Evolutionary conservation across 192 early-diverging fungal genomes (phyloP), one percentile per base, ranked within the genome.

Genomic region (Cetraspora pellucida): DNA sequence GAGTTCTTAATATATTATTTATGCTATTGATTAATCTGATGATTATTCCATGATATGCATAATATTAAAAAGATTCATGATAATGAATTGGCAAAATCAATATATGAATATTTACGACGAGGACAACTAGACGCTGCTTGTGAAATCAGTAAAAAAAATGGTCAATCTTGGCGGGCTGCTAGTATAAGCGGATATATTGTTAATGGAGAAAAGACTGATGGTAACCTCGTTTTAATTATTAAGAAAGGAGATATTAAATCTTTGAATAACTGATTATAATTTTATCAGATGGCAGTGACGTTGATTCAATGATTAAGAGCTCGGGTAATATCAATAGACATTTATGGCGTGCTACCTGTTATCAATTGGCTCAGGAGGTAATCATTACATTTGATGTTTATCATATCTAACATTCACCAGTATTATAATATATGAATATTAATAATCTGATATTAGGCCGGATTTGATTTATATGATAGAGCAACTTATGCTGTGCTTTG

Each of bases 121-220:
- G 95, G 95, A 17, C 78, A 87, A 37, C 46, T 88, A 16, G 81
- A 82, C 13, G 80, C 87, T 19, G 94, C 93, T 2, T 85, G 91
- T 74, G 87, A 93, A 11, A 85, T 95, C 31, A 95, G 94, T 66
- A 77, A 86, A 9, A 83, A 90, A 54, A 87, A 87, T 74, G 90
- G 90, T 67, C 91, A 96, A 72, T 87, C 88, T 9, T 96, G 94
- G 94, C 86, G 89, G 37, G 92, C 94, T 10, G 95, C 95, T 1
- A 90, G 87, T 77, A 79, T 97, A 37, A 79, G 86, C 58, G 95
- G 94, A 21, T 87, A 86, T 6, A 65, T 88, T 9, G 76, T 89
- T 11, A 89, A 83, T 76, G 82, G 78, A 45, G 91, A 93, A 76
- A 76, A 83, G 0, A 73, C 57, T 60, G 43, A 54, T 25, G 73